These are phyloP conservation scores for Colletotrichum tropicale DNA, from an alignment of 2,329 filamentous ascomycete species.

Conservation along the genomic window DNA sequence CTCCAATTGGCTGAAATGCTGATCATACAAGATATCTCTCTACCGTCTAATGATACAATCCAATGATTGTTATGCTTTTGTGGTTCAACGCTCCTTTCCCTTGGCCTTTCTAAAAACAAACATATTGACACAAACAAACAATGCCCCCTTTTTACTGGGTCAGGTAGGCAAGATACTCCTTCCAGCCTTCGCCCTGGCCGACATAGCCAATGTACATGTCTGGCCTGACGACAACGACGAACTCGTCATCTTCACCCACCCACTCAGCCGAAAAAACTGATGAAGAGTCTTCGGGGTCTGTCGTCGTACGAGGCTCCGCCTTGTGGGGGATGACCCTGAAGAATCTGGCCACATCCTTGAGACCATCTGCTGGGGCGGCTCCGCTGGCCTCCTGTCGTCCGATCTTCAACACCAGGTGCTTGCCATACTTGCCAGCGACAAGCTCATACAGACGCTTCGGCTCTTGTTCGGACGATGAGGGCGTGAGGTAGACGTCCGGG, in stretches of 20 bases:
- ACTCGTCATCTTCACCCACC: conserved; percentile 28
- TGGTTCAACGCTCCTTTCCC: not conserved
- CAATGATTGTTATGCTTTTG: not conserved
- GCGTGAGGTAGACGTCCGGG: conserved; percentile 37
- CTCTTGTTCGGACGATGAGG: not conserved
- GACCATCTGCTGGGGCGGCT: not conserved
- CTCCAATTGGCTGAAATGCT: not conserved
- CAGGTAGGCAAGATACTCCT: conserved; percentile 27
- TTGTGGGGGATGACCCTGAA: conserved; percentile 11
- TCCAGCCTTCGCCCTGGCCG: conserved; percentile 29
- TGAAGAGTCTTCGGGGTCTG: not conserved
- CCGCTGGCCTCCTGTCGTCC: conserved; percentile 6
- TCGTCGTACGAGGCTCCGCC: conserved; percentile 1
- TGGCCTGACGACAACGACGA: conserved; percentile 39
- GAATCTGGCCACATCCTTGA: not conserved
- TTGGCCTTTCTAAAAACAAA: not conserved
- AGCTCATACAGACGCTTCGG: conserved; percentile 34
- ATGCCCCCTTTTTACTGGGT: not conserved
- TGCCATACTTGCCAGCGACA: conserved; percentile 30
- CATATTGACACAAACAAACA: not conserved
- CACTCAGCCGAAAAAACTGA: conserved; percentile 33
- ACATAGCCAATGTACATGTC: conserved; percentile 46
- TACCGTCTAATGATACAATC: not conserved
- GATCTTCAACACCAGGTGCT: conserved; percentile 30
- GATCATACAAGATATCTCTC: not conserved